These are phyloP conservation scores for Rhodocollybia butyracea DNA, from an alignment of 768 basidiomycete species.

Conservation along the genomic window DNA sequence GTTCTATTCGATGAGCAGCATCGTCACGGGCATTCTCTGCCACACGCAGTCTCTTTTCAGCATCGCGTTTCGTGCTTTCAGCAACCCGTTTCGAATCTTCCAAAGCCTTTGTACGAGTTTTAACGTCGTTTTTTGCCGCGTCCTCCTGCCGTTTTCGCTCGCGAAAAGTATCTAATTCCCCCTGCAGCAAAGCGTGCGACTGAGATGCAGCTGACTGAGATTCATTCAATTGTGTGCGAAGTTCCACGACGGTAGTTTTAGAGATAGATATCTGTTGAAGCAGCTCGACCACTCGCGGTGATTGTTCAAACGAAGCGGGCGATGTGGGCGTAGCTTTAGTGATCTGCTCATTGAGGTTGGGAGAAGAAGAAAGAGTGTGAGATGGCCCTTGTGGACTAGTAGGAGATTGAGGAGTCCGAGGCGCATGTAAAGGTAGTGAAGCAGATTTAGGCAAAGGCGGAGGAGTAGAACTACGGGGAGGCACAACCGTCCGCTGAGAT, in stretches of 20 bases:
- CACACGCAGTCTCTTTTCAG: constrained; percentile 83
- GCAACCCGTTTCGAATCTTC: constrained; percentile 86
- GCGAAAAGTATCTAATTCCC: constrained; percentile 70
- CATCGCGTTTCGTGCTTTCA: constrained; percentile 77
- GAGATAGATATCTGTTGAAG: constrained; percentile 67
- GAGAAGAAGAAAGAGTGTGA: constrained; percentile 20
- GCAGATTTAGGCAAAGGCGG: constrained; percentile 84
- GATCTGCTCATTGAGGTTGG: constrained; percentile 14
- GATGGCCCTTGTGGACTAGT: constrained; percentile 24
- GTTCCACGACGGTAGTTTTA: constrained; percentile 60
- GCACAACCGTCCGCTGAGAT: constrained; percentile 35
- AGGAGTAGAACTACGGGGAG: constrained; percentile 66
- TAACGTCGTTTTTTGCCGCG: constrained; percentile 68
- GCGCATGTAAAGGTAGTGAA: constrained; percentile 72
- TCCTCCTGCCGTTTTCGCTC: constrained; percentile 84
- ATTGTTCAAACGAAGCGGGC: constrained; percentile 55
- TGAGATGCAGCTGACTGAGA: constrained; percentile 52
- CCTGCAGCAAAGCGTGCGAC: constrained; percentile 63
- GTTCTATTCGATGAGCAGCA: constrained; percentile 52
- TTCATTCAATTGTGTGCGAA: constrained; percentile 67
- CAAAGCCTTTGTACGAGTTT: constrained; percentile 76
- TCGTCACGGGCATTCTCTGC: constrained; percentile 63
- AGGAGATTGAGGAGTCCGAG: constrained; percentile 34
- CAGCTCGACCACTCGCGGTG: constrained; percentile 70
- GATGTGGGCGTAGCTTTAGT: constrained; percentile 21